phyloP scores from a whole-genome alignment of 306 rosid species.

The Gleditsia sinensis region DNA sequence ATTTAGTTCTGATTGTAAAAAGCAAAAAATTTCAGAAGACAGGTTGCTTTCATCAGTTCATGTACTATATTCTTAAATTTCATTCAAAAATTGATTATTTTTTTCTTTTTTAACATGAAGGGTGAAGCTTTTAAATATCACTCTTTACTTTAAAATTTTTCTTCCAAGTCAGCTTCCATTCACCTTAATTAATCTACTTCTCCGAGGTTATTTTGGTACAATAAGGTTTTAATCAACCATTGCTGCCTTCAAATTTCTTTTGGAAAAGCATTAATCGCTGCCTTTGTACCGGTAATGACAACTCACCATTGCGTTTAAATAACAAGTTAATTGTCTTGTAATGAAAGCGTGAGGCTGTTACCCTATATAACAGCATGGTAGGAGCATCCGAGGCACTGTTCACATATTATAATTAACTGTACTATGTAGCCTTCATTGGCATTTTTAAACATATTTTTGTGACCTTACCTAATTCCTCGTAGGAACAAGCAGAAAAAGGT shows the following conservation, averaged over 20 bases:
- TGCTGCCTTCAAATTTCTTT: slow-evolving; percentile 10
- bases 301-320: slow-evolving; percentile 40
- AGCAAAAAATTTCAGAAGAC: not conserved
- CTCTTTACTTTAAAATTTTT: not conserved
- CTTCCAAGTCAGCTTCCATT: not conserved
- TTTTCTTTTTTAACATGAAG: not conserved
- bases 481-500: not conserved
- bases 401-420: slow-evolving; percentile 20
- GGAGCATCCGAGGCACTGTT: slow-evolving; percentile 61
- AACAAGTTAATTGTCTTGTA: slow-evolving; percentile 45
- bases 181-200: slow-evolving; percentile 15
- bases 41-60: not conserved
- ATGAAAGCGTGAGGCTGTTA: slow-evolving; percentile 41
- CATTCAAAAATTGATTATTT: not conserved
- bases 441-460: not conserved
- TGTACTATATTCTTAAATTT: not conserved
- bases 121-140: not conserved
- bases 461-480: not conserved
- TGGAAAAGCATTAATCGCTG: slow-evolving; percentile 28
- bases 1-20: slow-evolving; percentile 29
- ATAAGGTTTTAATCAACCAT: slow-evolving; percentile 10
- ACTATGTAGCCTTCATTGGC: not conserved
- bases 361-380: slow-evolving; percentile 31
- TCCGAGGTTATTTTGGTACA: not conserved
- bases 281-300: slow-evolving; percentile 39